Conservation (phyloP, 306 rosid species). For the Comarum palustre region DNA sequence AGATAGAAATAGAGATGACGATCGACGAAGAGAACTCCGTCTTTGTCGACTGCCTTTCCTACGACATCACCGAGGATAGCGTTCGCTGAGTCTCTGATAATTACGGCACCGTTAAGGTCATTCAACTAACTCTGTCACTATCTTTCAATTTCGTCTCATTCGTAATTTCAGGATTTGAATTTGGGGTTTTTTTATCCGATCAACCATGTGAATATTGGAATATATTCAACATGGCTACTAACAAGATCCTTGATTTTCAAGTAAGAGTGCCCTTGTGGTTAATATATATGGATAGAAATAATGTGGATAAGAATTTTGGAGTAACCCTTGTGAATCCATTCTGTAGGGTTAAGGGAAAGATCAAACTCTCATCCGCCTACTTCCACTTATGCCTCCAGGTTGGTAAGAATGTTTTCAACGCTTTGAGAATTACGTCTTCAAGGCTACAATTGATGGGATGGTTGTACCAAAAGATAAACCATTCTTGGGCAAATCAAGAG, state of each 20-base stretch:
- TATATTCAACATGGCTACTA: background rate
- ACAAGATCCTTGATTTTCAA: background rate
- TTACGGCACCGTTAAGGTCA: conserved; percentile 84
- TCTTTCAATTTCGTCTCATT: conserved; percentile 1
- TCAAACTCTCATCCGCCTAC: conserved; percentile 1
- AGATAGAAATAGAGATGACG: conserved; percentile 42
- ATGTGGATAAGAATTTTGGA: background rate
- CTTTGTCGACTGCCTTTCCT: conserved; percentile 74
- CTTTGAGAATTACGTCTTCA: background rate
- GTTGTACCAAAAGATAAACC: background rate
- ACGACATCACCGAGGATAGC: conserved; percentile 64
- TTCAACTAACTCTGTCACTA: background rate
- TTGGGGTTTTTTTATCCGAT: background rate
- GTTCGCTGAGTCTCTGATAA: conserved; percentile 61
- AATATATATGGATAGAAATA: background rate
- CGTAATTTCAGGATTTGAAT: too few relatives aligned
- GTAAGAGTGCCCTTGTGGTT: too few relatives aligned
- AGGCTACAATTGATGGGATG: background rate
- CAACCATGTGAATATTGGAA: background rate
- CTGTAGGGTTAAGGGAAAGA: background rate
- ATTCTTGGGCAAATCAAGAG: background rate
- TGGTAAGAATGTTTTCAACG: background rate
- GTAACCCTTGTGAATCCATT: background rate
- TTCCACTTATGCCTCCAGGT: background rate
- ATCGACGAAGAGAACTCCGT: conserved; percentile 83